A percentile compares a stretch with the other conserved stretches of the same genome.
phyloP scores from a whole-genome alignment of 345 rosid genomes.

The Arabis hirsuta region DNA sequence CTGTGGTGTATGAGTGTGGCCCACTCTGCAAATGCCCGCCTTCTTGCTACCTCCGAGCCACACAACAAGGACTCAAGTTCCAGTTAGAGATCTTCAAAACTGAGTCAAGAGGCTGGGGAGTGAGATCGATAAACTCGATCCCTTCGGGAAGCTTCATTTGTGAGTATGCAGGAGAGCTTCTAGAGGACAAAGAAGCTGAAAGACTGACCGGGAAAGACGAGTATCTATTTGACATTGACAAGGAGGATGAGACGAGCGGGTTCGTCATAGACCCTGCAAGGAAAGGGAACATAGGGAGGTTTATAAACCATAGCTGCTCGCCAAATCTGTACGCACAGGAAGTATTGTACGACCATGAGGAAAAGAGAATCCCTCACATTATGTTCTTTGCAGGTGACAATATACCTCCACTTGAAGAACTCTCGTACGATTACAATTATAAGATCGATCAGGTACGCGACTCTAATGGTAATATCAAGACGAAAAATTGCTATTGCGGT shows the following conservation, averaged over 20 bases:
- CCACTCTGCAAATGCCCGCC: slow-evolving; percentile 75
- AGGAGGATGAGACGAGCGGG: slow-evolving; percentile 36
- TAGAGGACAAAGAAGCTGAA: slow-evolving; percentile 74
- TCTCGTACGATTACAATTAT: slow-evolving; percentile 78
- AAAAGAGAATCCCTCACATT: slow-evolving; percentile 73
- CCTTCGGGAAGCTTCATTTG: slow-evolving; percentile 82
- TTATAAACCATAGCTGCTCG: slow-evolving; percentile 85
- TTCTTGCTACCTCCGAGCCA: slow-evolving; percentile 71
- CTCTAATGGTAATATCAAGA: slow-evolving; percentile 65
- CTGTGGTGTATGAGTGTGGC: slow-evolving; percentile 80
- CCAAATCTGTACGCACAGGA: slow-evolving; percentile 83
- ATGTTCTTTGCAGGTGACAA: slow-evolving; percentile 77
- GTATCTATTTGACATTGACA: slow-evolving; percentile 79
- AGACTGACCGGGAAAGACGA: slow-evolving; percentile 69
- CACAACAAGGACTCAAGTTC: slow-evolving; percentile 66
- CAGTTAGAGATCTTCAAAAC: slow-evolving; percentile 83
- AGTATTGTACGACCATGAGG: slow-evolving; percentile 70
- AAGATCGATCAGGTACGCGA: slow-evolving; percentile 59
- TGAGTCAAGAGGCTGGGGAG: slow-evolving; percentile 81
- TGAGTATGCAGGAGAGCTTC: slow-evolving; percentile 79
- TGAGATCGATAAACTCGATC: slow-evolving; percentile 68
- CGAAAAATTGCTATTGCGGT: slow-evolving; percentile 71
- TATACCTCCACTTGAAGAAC: slow-evolving; percentile 80
- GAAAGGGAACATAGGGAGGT: slow-evolving; percentile 75
- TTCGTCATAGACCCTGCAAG: slow-evolving; percentile 79